Evolutionary conservation across 768 basidiomycete species (phyloP), one percentile per base, ranked within the genome.

Genomic region (Termitomyces sp.): DNA sequence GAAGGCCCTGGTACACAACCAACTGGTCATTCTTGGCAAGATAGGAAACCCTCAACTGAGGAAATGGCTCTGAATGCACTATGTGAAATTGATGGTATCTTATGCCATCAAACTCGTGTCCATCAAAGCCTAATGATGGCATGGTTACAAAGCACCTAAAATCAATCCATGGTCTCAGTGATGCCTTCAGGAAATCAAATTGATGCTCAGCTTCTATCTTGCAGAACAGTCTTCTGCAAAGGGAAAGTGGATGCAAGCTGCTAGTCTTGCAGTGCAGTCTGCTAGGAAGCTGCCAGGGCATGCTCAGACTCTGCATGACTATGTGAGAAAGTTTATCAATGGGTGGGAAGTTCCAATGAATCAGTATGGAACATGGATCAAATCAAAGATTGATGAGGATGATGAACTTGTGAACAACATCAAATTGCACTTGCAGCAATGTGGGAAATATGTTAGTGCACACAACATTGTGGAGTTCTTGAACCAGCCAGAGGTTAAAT

Each of bases 381-480:
- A 23, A n/a, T 64, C 68, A 21, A 53, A 54, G 47, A 50, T 62
- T 55, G 52, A 58, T 12, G 56, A 57, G 11, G 57, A 67, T 48
- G 59, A 67, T 25, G 62, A 65, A 17, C 32, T 68, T 8, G 27
- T 51, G 8, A 17, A 48, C 17, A 54, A 65, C 1, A 48, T 68
- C 25, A 29, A 57, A 4, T 35, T 63, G 65, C n/a, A n/a, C n/a
- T n/a, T n/a, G n/a, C n/a, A n/a, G n/a, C n/a, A n/a, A n/a, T n/a
- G n/a, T n/a, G n/a, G 65, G 8, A 68, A 66, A 44, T 67, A 63
- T 46, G 56, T 68, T 17, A 52, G 52, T 10, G 65, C 66, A 11
- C n/a, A 63, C 16, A 56, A 69, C 21, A 53, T 72, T 35, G 60
- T 68, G 2, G 6, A 62, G 1, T 72, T 45, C 23, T 50, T 63